phyloP scores from a whole-genome alignment of 306 rosid genomes.

The Pueraria montana region DNA sequence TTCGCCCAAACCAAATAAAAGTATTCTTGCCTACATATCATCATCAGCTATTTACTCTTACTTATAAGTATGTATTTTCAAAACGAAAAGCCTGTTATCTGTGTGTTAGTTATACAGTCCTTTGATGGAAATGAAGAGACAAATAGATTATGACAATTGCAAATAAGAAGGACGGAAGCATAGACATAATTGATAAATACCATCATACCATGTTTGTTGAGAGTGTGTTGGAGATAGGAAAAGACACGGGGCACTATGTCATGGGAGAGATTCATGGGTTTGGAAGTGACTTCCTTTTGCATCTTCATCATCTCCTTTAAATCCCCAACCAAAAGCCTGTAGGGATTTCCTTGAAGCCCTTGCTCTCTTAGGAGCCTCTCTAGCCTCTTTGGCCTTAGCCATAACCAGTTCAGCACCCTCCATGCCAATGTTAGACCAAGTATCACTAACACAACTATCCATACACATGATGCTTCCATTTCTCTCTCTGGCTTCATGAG shows the following conservation, averaged over 20 bases:
- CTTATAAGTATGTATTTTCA: no score
- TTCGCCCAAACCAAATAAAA: conserved; percentile 40
- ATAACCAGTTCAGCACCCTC: neutral
- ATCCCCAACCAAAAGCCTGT: neutral
- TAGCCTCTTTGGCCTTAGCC: conserved; percentile 17
- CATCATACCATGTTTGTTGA: conserved; percentile 2
- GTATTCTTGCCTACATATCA: neutral
- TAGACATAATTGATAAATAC: no score
- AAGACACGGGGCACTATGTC: neutral
- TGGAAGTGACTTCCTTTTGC: neutral
- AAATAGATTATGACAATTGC: neutral
- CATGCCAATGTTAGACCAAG: neutral
- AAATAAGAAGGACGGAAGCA: neutral
- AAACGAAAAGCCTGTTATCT: no score
- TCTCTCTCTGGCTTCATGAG: neutral
- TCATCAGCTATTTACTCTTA: no score
- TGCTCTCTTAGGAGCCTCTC: neutral
- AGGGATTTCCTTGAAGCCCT: conserved; percentile 6
- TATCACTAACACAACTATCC: neutral
- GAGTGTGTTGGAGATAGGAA: neutral
- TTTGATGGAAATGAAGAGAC: neutral
- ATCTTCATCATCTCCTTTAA: neutral
- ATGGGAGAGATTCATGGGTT: neutral
- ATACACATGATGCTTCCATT: neutral
- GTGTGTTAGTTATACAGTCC: no score